These are phyloP conservation scores for Phialophora expanda DNA, from an alignment of 2,329 filamentous ascomycete species.

Conservation along the genomic window DNA sequence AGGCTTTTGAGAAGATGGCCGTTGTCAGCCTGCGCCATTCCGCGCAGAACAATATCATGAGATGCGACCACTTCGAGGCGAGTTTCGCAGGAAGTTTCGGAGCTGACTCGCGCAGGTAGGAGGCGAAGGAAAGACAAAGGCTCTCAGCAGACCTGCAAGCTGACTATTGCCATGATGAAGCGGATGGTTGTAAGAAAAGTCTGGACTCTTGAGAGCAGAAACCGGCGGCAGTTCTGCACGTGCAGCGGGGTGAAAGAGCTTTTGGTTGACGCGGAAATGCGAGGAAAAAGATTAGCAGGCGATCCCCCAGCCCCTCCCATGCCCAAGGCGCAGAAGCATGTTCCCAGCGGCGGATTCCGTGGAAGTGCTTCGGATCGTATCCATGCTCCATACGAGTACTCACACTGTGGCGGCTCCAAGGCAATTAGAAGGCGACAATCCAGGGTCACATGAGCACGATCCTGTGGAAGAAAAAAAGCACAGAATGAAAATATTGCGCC, in stretches of 20 bases:
- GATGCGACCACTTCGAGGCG: conserved; percentile 5
- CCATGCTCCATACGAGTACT: neutral
- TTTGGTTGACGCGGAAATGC: neutral
- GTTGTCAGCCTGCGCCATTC: conserved; percentile 35
- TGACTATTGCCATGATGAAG: neutral
- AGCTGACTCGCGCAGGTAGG: neutral
- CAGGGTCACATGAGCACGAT: neutral
- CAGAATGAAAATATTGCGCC: neutral
- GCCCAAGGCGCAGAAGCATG: neutral
- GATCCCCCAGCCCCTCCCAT: neutral
- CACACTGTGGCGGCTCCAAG: neutral
- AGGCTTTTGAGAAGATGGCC: conserved; percentile 20
- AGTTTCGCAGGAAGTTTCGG: neutral
- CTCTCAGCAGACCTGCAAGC: conserved; percentile 3
- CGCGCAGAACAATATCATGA: conserved; percentile 14
- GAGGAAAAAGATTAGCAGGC: conserved; percentile 9
- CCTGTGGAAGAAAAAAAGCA: neutral
- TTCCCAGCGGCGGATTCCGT: neutral
- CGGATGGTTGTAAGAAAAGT: neutral
- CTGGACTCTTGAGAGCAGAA: neutral
- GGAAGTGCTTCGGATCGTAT: neutral
- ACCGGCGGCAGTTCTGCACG: neutral
- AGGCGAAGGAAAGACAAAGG: neutral
- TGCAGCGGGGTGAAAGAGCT: conserved; percentile 9
- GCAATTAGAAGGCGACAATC: neutral